A percentile compares a stretch with the other conserved stretches of the same genome.
Conservation (phyloP, 768 basidiomycete species). For the Boletus subparvulus region DNA sequence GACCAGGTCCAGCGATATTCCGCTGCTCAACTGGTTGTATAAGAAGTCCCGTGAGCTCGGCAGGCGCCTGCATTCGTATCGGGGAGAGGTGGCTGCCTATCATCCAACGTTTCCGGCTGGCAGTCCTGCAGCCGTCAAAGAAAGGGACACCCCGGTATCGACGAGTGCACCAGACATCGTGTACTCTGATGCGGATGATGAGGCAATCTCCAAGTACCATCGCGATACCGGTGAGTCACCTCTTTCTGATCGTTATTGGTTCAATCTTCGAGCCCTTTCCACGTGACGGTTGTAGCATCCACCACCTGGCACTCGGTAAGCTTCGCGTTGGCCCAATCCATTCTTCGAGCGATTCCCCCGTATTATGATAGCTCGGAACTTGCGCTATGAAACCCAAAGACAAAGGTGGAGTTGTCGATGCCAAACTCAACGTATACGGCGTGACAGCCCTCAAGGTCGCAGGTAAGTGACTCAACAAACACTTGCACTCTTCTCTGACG, state of each 20-base stretch:
- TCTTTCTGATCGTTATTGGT: background rate
- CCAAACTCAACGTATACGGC: conserved; percentile 15
- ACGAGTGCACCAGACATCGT: background rate
- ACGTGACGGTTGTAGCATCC: background rate
- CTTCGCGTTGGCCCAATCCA: background rate
- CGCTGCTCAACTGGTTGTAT: conserved; percentile 44
- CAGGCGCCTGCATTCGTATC: conserved; percentile 45
- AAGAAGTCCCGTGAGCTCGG: conserved; percentile 52
- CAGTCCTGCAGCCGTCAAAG: conserved; percentile 23
- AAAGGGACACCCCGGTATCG: background rate
- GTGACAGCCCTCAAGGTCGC: conserved; percentile 15
- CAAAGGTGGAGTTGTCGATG: conserved; percentile 11
- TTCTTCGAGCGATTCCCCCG: background rate
- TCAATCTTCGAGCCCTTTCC: background rate
- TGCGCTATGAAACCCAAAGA: background rate
- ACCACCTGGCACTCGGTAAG: background rate
- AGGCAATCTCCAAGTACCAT: background rate
- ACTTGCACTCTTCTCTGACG: background rate
- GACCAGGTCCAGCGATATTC: conserved; percentile 38
- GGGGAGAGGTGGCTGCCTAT: conserved; percentile 6
- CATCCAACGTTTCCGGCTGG: conserved; percentile 28
- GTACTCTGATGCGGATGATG: background rate
- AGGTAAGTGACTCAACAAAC: background rate
- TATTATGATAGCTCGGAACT: background rate
- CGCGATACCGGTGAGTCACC: background rate